Evolutionary conservation across 2,329 filamentous ascomycete species (phyloP).

Genomic region (Truncatella angustata): DNA sequence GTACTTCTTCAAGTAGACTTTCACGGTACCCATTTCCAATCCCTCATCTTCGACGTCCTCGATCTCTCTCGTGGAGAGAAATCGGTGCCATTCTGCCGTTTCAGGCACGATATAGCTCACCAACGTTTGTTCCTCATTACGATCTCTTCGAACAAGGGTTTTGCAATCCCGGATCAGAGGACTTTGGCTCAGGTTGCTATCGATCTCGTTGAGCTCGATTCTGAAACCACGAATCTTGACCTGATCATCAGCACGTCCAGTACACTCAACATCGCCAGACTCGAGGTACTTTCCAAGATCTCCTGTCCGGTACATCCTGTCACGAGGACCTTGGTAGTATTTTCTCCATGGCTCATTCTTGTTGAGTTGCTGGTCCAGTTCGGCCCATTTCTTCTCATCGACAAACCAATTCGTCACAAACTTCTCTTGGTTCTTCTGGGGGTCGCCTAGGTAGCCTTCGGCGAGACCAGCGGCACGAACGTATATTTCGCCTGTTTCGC

Average conservation of each 20-base stretch:
- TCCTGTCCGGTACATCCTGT: slow-evolving; percentile 83
- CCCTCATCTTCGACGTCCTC: slow-evolving; percentile 56
- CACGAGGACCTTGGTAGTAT: slow-evolving; percentile 77
- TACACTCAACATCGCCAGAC: slow-evolving; percentile 28
- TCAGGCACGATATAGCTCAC: slow-evolving; percentile 92
- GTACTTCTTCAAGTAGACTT: slow-evolving; percentile 44
- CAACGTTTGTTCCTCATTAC: slow-evolving; percentile 79
- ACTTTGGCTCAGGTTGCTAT: slow-evolving; percentile 74
- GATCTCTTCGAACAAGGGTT: slow-evolving; percentile 80
- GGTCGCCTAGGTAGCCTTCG: slow-evolving; percentile 69
- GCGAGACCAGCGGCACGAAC: slow-evolving; percentile 71
- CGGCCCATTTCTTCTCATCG: slow-evolving; percentile 66
- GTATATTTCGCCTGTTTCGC: slow-evolving; percentile 71
- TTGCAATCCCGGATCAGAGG: slow-evolving; percentile 79
- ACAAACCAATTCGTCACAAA: slow-evolving; percentile 88
- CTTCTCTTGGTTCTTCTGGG: slow-evolving; percentile 65
- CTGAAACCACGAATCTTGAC: slow-evolving; percentile 96
- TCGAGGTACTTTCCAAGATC: slow-evolving; percentile 65
- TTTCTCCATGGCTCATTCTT: slow-evolving; percentile 71
- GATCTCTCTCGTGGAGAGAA: slow-evolving; percentile 55
- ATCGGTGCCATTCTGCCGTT: slow-evolving; percentile 68
- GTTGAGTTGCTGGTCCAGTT: slow-evolving; percentile 56
- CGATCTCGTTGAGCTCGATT: slow-evolving; percentile 92
- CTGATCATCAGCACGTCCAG: slow-evolving; percentile 81
- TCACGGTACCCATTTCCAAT: slow-evolving; percentile 40